Evolutionary conservation across 331 rosid genomes (phyloP).

Genomic region (Saraca asoca): DNA sequence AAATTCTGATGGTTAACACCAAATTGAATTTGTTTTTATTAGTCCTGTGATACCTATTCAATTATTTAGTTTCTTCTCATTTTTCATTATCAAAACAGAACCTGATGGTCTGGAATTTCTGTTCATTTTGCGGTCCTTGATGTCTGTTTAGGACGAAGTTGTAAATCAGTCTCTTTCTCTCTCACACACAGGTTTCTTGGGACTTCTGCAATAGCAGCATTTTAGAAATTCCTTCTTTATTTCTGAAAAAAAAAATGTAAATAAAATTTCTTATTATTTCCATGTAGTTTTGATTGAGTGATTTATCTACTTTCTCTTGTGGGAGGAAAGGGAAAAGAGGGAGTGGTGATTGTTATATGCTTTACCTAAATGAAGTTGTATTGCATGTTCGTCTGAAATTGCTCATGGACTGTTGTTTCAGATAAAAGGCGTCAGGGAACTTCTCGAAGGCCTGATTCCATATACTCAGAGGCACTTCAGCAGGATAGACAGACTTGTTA

Average conservation of each 20-base stretch:
- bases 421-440: conserved; percentile 77
- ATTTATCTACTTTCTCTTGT: background rate
- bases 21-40: background rate
- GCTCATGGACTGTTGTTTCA: conserved; percentile 39
- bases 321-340: background rate
- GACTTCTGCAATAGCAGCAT: no score
- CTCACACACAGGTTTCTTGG: background rate
- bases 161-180: background rate
- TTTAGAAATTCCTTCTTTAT: no score
- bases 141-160: background rate
- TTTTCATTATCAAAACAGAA: background rate
- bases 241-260: no score
- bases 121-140: background rate
- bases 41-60: background rate
- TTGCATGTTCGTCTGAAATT: conserved; percentile 1
- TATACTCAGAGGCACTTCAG: conserved; percentile 85
- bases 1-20: background rate
- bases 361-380: background rate
- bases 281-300: background rate
- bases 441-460: conserved; percentile 84
- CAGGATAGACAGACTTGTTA: conserved; percentile 82
- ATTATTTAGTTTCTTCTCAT: background rate
- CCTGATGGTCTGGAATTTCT: background rate
- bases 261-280: no score
- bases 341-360: background rate